Conservation (phyloP, 2,329 filamentous ascomycete genomes). For the Fusarium floridanum region DNA sequence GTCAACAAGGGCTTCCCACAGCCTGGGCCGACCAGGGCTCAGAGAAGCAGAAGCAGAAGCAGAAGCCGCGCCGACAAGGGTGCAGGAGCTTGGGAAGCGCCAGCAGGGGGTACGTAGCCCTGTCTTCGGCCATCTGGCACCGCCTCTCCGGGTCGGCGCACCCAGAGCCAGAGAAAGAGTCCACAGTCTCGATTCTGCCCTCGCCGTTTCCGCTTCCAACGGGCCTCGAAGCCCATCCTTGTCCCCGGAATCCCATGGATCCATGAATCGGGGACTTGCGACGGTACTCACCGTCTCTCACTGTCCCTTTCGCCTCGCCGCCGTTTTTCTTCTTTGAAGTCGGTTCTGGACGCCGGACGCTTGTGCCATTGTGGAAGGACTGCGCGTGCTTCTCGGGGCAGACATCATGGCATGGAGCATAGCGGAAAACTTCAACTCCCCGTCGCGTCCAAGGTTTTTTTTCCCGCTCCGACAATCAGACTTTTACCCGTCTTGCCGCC, state of each 20-base stretch:
- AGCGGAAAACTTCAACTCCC: conserved; percentile 12
- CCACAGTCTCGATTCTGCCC: conserved; percentile 29
- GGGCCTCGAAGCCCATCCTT: conserved; percentile 13
- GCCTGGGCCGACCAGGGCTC: conserved; percentile 17
- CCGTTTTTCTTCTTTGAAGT: conserved; percentile 8
- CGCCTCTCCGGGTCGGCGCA: conserved; percentile 34
- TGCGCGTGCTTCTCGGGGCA: conserved; percentile 14
- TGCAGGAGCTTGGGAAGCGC: conserved; percentile 21
- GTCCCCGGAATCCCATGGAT: conserved; percentile 29
- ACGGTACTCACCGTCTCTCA: conserved; percentile 14
- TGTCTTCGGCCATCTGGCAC: conserved; percentile 39
- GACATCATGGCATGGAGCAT: background rate
- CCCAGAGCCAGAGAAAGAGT: background rate
- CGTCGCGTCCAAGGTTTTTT: background rate
- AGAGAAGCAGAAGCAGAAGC: conserved; percentile 1
- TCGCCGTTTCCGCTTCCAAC: background rate
- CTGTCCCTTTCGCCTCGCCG: conserved; percentile 4
- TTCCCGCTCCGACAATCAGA: conserved; percentile 19
- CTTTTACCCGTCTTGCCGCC: conserved; percentile 12
- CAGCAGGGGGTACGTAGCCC: conserved; percentile 40
- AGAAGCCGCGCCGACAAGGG: conserved; percentile 26
- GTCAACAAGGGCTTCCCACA: conserved; percentile 24
- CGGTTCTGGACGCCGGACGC: background rate
- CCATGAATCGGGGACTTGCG: conserved; percentile 19
- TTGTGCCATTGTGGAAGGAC: conserved; percentile 18